Evolutionary conservation across 164 flowering plant species (phyloP).

Genomic region (Kalanchoe fedtschenkoi): DNA sequence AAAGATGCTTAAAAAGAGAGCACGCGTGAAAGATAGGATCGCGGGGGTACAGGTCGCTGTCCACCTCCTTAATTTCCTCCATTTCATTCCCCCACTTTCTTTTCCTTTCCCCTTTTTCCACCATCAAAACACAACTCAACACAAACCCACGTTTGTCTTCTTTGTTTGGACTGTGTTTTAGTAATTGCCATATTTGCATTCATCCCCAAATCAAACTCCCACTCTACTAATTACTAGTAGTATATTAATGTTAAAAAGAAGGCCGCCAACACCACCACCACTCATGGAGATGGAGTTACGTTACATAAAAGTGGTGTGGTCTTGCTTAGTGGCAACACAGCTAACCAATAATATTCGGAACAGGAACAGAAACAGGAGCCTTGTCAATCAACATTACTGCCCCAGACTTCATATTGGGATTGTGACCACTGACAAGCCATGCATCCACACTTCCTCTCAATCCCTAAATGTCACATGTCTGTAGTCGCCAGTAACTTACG

Average conservation of each 20-base stretch:
- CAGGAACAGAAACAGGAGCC: neutral
- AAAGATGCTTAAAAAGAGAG: constrained; percentile 2
- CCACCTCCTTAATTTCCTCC: constrained; percentile 2
- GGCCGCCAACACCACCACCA: too few species aligned
- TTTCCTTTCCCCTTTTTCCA: neutral
- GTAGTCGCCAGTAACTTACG: too few species aligned
- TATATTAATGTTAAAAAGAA: neutral
- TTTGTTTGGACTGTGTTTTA: too few species aligned
- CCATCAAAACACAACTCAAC: neutral
- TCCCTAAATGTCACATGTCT: too few species aligned
- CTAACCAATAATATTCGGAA: neutral
- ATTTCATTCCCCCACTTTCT: constrained; percentile 4
- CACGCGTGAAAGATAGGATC: constrained; percentile 5
- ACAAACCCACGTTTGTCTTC: too few species aligned
- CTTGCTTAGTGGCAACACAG: constrained; percentile 1
- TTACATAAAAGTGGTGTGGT: neutral
- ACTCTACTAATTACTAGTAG: neutral
- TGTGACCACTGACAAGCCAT: neutral
- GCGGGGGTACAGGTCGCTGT: neutral
- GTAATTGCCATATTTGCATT: neutral
- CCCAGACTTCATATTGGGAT: neutral
- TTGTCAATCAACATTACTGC: neutral
- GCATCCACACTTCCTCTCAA: neutral
- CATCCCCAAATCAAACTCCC: neutral
- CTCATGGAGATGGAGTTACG: neutral